A percentile compares a stretch with the other conserved stretches of the same genome.
phyloP scores from a whole-genome alignment of 257 asterid genomes.

The Solanum paucissectum region DNA sequence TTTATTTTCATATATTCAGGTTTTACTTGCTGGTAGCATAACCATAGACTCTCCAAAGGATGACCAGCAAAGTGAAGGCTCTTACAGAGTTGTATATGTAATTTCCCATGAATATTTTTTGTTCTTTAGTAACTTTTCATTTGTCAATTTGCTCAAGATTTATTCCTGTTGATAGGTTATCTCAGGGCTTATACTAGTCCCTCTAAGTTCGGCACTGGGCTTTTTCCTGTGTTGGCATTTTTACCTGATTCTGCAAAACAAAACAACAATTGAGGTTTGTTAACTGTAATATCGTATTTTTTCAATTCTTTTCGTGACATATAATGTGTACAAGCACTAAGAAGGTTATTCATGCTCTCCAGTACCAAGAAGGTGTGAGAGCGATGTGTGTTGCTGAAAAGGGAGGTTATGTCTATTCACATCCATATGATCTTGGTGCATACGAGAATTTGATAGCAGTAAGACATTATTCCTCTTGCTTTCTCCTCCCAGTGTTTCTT shows the following conservation, averaged over 20 bases:
- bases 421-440: conserved; percentile 73
- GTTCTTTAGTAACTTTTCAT: neutral
- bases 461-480: conserved; percentile 14
- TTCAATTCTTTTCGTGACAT: neutral
- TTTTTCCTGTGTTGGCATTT: conserved; percentile 68
- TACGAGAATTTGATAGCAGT: conserved; percentile 61
- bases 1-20: conserved; percentile 26
- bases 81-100: conserved; percentile 52
- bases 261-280: conserved; percentile 84
- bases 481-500: neutral
- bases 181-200: conserved; percentile 63
- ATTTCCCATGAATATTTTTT: neutral
- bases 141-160: conserved; percentile 11
- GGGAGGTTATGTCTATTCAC: conserved; percentile 73
- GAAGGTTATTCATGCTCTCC: conserved; percentile 6
- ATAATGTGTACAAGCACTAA: neutral
- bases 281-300: neutral
- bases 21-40: conserved; percentile 57
- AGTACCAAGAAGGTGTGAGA: conserved; percentile 92
- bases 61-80: conserved; percentile 29
- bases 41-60: conserved; percentile 39
- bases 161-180: conserved; percentile 40
- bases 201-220: conserved; percentile 56
- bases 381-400: conserved; percentile 76
- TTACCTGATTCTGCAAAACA: conserved; percentile 59